Evolutionary conservation across 768 basidiomycete genomes (phyloP).

Genomic region (Filobasidium wieringae): DNA sequence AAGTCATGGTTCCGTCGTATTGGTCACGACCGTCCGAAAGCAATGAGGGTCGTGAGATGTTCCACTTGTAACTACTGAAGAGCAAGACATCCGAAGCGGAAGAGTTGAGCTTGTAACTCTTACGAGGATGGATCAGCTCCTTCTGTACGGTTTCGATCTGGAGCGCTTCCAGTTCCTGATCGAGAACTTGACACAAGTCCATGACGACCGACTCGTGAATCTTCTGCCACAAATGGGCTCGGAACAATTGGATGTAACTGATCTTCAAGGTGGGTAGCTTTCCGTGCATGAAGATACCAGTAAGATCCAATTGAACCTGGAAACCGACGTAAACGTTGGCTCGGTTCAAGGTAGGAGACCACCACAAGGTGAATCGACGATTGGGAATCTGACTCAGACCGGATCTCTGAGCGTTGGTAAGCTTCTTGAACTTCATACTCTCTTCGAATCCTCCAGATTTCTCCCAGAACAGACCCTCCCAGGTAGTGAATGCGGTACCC

Average conservation of each 20-base stretch:
- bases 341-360: constrained; percentile 97
- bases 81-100: constrained; percentile 97
- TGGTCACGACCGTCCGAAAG: constrained; percentile 93
- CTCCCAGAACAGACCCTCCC: constrained; percentile 98
- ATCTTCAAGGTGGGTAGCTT: constrained; percentile 89
- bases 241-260: constrained; percentile 98
- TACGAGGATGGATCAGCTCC: constrained; percentile 66
- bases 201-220: constrained; percentile 49
- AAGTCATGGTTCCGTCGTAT: constrained; percentile 81
- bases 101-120: constrained; percentile 99
- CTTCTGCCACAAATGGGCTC: constrained; percentile 99
- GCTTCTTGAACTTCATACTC: constrained; percentile 42
- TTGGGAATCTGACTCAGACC: constrained; percentile 97
- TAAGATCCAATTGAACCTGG: constrained; percentile 97
- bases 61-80: constrained; percentile 88
- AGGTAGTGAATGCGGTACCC: constrained; percentile 84
- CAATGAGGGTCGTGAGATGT: constrained; percentile 88
- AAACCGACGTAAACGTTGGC: constrained; percentile 98
- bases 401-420: constrained; percentile 96
- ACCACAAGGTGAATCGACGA: constrained; percentile 98
- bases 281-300: constrained; percentile 67
- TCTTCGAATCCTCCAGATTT: constrained; percentile 64
- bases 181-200: constrained; percentile 50
- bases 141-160: constrained; percentile 99
- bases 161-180: constrained; percentile 93